Percentiles rank a stretch among this genome's conserved stretches.
Conservation (phyloP, 2,329 filamentous ascomycete species). For the Exophiala aquamarina region DNA sequence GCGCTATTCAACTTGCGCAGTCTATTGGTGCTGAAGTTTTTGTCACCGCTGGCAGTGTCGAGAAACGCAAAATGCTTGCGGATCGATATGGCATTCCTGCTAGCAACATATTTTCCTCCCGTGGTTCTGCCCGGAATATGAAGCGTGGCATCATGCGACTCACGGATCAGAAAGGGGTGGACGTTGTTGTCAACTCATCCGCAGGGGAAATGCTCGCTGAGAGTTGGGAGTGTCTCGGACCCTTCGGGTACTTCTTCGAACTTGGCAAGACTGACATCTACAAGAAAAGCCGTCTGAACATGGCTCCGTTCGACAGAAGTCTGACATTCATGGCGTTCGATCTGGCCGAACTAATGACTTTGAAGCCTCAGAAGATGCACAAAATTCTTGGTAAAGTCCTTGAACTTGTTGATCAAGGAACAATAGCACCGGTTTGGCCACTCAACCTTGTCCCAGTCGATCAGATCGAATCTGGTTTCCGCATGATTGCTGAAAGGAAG, state of each 20-base stretch:
- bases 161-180: constrained; percentile 22
- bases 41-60: constrained; percentile 29
- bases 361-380: no score
- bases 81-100: constrained; percentile 18
- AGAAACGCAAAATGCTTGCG: constrained; percentile 26
- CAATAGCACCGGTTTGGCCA: constrained; percentile 33
- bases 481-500: constrained; percentile 34
- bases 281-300: constrained; percentile 37
- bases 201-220: constrained; percentile 31
- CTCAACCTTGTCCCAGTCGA: constrained; percentile 31
- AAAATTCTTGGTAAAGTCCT: constrained; percentile 5
- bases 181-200: constrained; percentile 30
- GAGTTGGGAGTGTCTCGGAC: constrained; percentile 22
- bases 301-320: constrained; percentile 30
- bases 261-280: constrained; percentile 47
- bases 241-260: constrained; percentile 47
- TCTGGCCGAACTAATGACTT: no score
- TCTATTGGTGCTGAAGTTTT: constrained; percentile 19
- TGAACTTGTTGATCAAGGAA: constrained; percentile 13
- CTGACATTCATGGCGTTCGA: constrained; percentile 33
- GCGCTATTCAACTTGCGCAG: constrained; percentile 17
- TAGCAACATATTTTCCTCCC: constrained; percentile 29
- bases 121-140: constrained; percentile 23
- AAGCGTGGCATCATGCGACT: constrained; percentile 9
- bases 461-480: constrained; percentile 32